Evolutionary conservation across 78 protist species (phyloP), one percentile per base, ranked within the genome.

Genomic region (Chrysochromulina tobinii): DNA sequence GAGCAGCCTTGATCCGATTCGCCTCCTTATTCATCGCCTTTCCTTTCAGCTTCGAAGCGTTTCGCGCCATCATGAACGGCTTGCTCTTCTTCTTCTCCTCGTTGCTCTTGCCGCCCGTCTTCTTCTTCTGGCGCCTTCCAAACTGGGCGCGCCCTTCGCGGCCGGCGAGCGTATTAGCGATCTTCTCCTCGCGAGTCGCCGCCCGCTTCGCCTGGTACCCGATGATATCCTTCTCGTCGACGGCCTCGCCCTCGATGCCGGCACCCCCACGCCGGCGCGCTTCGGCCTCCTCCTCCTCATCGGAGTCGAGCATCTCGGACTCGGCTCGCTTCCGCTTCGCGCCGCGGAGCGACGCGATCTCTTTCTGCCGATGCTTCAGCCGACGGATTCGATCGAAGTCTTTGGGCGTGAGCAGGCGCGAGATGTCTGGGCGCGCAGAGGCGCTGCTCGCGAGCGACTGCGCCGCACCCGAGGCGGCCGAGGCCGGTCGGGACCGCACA

Each of bases 151-250:
- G 83, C 23, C 50, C 83, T 12, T 75, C 83, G 23, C 83, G 83
- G 27, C 83, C 83, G 12, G 83, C 83, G 18, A 75, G 57, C 83
- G 83, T 75, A 4, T 54, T 11, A 18, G 83, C 83, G 18, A 75
- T 54, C 83, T 75, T 75, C 83, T 75, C 83, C 57, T 75, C 83
- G 27, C 83, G 54, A 2, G 83, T 50, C 57, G 83, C 83, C 12
- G 83, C 83, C 21, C 50, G 38, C 25, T n/a, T 11, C 58, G 54
- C 54, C 25, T 1, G 23, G 64, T 59, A 59, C 64, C 64, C 64
- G 7, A 14, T 15, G 15, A 69, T 69, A 12, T 23, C 38, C 54
- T 6, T 1, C 79, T 27, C n/a, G 15, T 69, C 51, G 50, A 69
- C 79, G 18, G 79, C 53, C 51, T 23, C 79, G 38, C 51, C 79